Percentiles rank a stretch among this genome's conserved stretches.
Evolutionary conservation across 164 flowering plant species (phyloP).

Genomic region (Pachysandra terminalis): DNA sequence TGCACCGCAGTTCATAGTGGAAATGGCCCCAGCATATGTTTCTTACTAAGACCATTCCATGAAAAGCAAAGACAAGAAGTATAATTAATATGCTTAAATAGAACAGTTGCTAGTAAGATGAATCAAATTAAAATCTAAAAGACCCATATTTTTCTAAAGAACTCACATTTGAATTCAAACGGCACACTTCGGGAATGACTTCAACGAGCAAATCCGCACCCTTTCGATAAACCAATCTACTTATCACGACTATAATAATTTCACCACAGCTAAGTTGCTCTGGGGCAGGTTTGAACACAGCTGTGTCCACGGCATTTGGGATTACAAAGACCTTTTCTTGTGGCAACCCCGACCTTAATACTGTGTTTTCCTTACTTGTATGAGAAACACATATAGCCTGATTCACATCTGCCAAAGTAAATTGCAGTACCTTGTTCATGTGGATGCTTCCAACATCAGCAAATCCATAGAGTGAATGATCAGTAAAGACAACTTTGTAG

Average conservation of each 20-base stretch:
- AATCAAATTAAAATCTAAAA: neutral
- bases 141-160: neutral
- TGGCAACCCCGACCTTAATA: conserved; percentile 77
- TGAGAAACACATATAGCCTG: conserved; percentile 98
- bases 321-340: conserved; percentile 87
- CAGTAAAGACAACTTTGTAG: conserved; percentile 86
- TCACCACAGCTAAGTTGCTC: conserved; percentile 44
- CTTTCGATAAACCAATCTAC: conserved; percentile 91
- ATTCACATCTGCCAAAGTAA: conserved; percentile 87
- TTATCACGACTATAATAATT: conserved; percentile 85
- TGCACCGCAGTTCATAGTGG: neutral
- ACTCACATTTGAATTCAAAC: conserved; percentile 75
- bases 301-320: conserved; percentile 98
- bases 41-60: neutral
- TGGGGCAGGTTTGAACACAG: conserved; percentile 89
- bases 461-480: conserved; percentile 97
- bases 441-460: conserved; percentile 94
- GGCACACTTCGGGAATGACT: conserved; percentile 95
- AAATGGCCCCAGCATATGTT: neutral
- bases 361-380: conserved; percentile 96
- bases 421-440: conserved; percentile 95
- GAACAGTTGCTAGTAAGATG: neutral
- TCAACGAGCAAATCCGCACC: conserved; percentile 98
- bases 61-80: neutral
- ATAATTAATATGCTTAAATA: neutral